These are phyloP conservation scores for Phytopythium mirpurense DNA, from an alignment of 352 stramenopile genomes.

Conservation along the genomic window DNA sequence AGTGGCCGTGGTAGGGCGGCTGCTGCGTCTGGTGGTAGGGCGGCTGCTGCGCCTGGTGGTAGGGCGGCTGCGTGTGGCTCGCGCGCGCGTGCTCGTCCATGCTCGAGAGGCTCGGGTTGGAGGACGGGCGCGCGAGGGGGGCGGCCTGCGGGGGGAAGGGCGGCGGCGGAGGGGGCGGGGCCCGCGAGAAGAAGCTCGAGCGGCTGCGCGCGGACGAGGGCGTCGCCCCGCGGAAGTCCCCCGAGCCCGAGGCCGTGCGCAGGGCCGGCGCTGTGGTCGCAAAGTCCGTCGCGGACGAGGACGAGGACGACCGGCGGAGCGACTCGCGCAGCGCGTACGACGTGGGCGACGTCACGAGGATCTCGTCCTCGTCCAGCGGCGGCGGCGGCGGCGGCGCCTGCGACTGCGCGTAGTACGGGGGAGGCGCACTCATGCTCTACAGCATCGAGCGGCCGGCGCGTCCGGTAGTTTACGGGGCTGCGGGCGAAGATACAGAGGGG, in stretches of 20 bases:
- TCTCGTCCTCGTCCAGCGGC: conserved; percentile 49
- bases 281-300: conserved; percentile 23
- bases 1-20: conserved; percentile 47
- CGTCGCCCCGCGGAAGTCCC: conserved; percentile 5
- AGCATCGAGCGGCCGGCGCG: conserved; percentile 2
- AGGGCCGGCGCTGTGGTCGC: conserved; percentile 16
- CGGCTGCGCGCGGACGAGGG: conserved; percentile 20
- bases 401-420: conserved; percentile 9
- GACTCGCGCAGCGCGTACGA: conserved; percentile 76
- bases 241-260: conserved; percentile 16
- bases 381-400: conserved; percentile 10
- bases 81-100: conserved; percentile 24
- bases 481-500: neutral
- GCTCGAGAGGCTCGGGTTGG: conserved; percentile 56
- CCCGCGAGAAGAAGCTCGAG: conserved; percentile 47
- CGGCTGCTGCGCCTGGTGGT: conserved; percentile 23
- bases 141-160: conserved; percentile 37
- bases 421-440: conserved; percentile 5
- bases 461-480: neutral
- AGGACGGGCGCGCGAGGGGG: conserved; percentile 42
- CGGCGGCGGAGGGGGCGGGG: conserved; percentile 58
- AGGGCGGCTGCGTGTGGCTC: neutral
- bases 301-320: conserved; percentile 68
- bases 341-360: conserved; percentile 78
- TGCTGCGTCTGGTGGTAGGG: conserved; percentile 3